Percentiles rank a stretch among this genome's conserved stretches.
phyloP scores from a whole-genome alignment of 257 asterid genomes.

The Petrea volubilis region DNA sequence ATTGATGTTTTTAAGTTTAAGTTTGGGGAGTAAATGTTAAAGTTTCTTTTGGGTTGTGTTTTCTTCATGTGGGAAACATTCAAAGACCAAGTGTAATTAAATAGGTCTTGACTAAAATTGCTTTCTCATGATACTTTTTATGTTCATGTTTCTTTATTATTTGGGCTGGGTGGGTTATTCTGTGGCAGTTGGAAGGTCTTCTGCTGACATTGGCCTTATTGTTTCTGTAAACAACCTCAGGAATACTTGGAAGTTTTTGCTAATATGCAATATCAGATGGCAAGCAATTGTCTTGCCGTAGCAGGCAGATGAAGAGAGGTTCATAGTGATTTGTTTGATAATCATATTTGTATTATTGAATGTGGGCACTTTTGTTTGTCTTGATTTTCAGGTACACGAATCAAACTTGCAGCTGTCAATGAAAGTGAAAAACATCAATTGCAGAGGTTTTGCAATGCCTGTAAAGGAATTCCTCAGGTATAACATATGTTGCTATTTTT shows the following conservation, averaged over 20 bases:
- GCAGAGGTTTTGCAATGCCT: constrained; percentile 84
- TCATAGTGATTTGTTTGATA: not conserved
- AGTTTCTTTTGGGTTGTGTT: not conserved
- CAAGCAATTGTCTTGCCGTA: too few relatives aligned
- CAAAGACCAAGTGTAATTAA: not conserved
- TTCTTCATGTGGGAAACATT: not conserved
- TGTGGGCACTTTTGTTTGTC: constrained; percentile 6
- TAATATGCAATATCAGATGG: too few relatives aligned
- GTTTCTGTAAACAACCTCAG: too few relatives aligned
- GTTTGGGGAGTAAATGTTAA: constrained; percentile 14
- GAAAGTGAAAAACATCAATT: constrained; percentile 65
- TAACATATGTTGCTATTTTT: not conserved
- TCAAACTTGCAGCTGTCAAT: constrained; percentile 61
- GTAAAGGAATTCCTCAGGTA: constrained; percentile 99
- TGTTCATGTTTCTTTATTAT: not conserved
- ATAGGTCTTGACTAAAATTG: not conserved
- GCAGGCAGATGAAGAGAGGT: too few relatives aligned
- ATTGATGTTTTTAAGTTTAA: constrained; percentile 1
- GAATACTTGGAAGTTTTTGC: too few relatives aligned
- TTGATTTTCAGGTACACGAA: constrained; percentile 53
- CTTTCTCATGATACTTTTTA: not conserved
- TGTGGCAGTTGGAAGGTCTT: not conserved
- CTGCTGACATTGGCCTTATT: too few relatives aligned
- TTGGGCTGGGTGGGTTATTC: not conserved
- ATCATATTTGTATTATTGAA: constrained; percentile 9